Base-by-base conservation (phyloP, 257 asterid species). In the Plantago ovata region DNA sequence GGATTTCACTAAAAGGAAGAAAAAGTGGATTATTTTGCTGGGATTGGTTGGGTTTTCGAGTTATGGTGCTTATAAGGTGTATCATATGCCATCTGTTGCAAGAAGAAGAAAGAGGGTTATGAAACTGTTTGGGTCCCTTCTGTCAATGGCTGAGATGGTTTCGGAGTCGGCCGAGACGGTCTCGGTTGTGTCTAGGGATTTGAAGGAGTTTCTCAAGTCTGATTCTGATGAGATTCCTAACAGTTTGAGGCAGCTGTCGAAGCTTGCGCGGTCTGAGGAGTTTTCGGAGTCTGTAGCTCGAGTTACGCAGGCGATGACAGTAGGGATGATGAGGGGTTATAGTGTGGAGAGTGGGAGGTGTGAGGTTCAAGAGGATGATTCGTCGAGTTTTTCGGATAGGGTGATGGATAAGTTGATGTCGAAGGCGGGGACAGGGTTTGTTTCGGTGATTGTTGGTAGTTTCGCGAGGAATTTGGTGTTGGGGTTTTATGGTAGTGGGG, bases 221-320 rank as follows among this genome's bases (percentile, higher is more conserved):
- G 84, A 89, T 69, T 68, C 95, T 2, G 92, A 86, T 67, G 94
- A 93, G 68, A 83, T 93, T 11, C 99, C 99, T 0, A 84, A 64
- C 38, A 89, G 95, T 71, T 72, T 93, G 79, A 86, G 74, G 89
- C 99, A 93, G 56, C 47, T 93, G 60, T 79, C 95, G 0, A 93
- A 89, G 75, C 71, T 93, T 50, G 77, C 95, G 49, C 74, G 79
- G 45, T 93, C 96, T 3, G 73, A 79, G 10, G 95, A 84, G 73
- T 73, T 94, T 52, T 74, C 81, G 0, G 73, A 73, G 46, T 76
- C 95, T 0, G 58, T 89, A 21, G 48, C 42, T 51, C 80, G 77
- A 45, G 65, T 83, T 54, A 79, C 83, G 11, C 85, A 81, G 71
- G 76, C 96, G 9, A 70, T 81, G 77, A 74, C 94, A 0, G 32